Conservation (phyloP, 495 filamentous ascomycete genomes). For the Friedmanniomyces endolithicus region DNA sequence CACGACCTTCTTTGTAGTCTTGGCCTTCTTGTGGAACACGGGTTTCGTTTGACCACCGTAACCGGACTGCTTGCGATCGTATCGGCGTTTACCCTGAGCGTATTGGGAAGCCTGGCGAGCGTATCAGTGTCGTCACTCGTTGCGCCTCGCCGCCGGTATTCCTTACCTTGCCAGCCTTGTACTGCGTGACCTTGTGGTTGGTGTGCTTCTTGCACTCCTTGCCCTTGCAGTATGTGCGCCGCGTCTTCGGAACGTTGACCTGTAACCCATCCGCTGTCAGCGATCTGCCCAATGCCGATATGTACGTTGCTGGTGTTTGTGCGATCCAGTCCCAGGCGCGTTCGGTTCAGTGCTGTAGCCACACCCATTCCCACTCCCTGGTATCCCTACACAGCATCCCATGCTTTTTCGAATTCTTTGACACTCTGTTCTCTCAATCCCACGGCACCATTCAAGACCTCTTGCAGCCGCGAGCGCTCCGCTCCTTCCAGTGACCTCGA, state of each 20-base stretch:
- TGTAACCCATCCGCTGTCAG: conserved; percentile 23
- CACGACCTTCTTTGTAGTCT: conserved; percentile 99
- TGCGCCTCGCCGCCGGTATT: background rate
- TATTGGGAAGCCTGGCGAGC: conserved; percentile 64
- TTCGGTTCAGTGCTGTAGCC: background rate
- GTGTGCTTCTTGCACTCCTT: conserved; percentile 88
- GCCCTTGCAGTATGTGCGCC: conserved; percentile 90
- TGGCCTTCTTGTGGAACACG: conserved; percentile 99
- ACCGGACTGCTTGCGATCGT: conserved; percentile 98
- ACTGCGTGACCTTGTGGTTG: conserved; percentile 88
- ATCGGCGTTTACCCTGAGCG: conserved; percentile 99
- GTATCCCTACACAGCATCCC: background rate
- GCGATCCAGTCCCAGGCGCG: background rate
- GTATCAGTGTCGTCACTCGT: background rate
- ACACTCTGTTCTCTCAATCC: background rate
- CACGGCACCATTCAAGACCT: background rate
- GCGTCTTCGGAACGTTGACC: conserved; percentile 86
- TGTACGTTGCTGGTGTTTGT: background rate
- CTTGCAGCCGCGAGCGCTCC: no score
- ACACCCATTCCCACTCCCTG: background rate
- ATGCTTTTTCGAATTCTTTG: background rate
- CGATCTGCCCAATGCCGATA: background rate
- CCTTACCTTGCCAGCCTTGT: conserved; percentile 84
- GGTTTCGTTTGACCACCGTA: conserved; percentile 99
- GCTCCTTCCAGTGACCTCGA: background rate